phyloP scores from a whole-genome alignment of 148 eudicot species.

The Rhododendron vialii region DNA sequence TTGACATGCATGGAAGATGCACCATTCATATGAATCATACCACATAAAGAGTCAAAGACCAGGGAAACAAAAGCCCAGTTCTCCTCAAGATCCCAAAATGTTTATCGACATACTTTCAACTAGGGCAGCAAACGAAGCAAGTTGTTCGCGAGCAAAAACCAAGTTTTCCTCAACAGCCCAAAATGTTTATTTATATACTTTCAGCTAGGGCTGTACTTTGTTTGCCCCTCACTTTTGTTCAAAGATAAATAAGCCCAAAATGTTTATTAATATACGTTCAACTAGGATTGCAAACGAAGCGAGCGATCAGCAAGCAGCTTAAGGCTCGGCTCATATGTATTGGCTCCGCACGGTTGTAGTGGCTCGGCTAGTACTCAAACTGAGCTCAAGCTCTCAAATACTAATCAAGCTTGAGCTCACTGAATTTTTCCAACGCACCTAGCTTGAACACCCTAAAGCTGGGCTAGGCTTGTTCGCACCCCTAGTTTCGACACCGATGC shows the following conservation, averaged over 20 bases:
- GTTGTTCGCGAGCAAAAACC: background rate
- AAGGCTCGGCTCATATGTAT: background rate
- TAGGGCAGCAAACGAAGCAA: background rate
- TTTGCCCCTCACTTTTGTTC: no score
- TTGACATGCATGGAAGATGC: conserved; percentile 3
- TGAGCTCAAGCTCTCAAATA: background rate
- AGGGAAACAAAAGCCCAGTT: background rate
- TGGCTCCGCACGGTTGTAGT: background rate
- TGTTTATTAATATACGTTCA: background rate
- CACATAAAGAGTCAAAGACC: background rate
- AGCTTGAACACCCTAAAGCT: background rate
- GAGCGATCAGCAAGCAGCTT: background rate
- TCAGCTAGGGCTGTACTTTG: background rate
- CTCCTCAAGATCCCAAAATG: background rate
- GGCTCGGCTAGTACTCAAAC: background rate
- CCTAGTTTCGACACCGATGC: background rate
- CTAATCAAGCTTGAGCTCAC: background rate
- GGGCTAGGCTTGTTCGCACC: background rate
- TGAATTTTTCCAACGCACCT: background rate
- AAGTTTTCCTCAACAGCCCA: background rate
- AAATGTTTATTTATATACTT: background rate
- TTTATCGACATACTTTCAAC: background rate
- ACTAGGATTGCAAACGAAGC: background rate
- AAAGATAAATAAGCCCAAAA: background rate
- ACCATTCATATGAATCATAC: background rate